These are phyloP conservation scores for Holtermanniella nyarrowii DNA, from an alignment of 768 basidiomycete species.

Conservation along the genomic window DNA sequence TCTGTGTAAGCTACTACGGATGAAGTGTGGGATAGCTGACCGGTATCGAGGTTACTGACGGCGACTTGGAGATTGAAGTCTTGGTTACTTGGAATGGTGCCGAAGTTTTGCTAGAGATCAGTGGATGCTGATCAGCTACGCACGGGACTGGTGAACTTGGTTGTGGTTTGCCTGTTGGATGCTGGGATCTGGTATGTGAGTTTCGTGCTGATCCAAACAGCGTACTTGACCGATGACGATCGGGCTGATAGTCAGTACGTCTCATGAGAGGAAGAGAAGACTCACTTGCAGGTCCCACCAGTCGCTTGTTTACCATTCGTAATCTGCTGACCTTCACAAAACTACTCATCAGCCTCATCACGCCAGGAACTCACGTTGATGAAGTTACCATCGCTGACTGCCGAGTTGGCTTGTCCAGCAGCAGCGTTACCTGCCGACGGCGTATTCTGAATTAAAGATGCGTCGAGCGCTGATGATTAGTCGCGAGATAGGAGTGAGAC, in stretches of 20 bases:
- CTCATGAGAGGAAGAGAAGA: neutral
- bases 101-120: conserved; percentile 10
- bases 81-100: conserved; percentile 44
- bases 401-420: conserved; percentile 48
- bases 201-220: conserved; percentile 27
- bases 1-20: conserved; percentile 2
- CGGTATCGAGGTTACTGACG: conserved; percentile 37
- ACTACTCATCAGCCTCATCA: conserved; percentile 41
- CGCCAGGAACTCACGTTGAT: conserved; percentile 44
- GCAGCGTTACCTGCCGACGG: conserved; percentile 12
- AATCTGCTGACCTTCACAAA: conserved; percentile 43
- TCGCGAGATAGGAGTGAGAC: neutral
- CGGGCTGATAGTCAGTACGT: conserved; percentile 10
- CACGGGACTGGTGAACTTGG: conserved; percentile 46
- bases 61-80: conserved; percentile 50
- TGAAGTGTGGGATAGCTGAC: conserved; percentile 1
- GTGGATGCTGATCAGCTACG: conserved; percentile 1
- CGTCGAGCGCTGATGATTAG: conserved; percentile 10
- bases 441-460: conserved; percentile 8
- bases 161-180: conserved; percentile 51
- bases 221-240: neutral
- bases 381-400: conserved; percentile 55
- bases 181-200: conserved; percentile 50
- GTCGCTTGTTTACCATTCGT: conserved; percentile 48
- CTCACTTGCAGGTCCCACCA: conserved; percentile 24